These are phyloP conservation scores for Laburnicola sp. DNA, from an alignment of 2,329 filamentous ascomycete genomes.

Conservation along the genomic window DNA sequence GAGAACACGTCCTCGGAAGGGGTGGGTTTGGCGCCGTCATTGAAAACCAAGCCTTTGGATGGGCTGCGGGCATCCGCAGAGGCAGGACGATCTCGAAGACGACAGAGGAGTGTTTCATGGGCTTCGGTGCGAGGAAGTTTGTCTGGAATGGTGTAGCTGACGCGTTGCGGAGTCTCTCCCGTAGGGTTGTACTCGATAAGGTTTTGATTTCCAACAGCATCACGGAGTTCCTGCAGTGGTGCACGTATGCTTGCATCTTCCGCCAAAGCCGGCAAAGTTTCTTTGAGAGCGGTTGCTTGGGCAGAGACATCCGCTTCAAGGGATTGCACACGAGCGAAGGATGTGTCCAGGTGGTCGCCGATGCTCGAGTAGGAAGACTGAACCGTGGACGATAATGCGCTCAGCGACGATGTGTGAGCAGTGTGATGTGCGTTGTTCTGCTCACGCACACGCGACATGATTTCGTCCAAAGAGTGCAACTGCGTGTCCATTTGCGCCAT, in stretches of 20 bases:
- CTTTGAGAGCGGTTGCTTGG: slow-evolving; percentile 61
- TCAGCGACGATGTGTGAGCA: slow-evolving; percentile 68
- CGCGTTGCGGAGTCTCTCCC: slow-evolving; percentile 81
- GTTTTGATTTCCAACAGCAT: slow-evolving; percentile 64
- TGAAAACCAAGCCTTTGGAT: slow-evolving; percentile 58
- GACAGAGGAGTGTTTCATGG: slow-evolving; percentile 60
- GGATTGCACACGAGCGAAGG: slow-evolving; percentile 67
- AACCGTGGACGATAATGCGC: slow-evolving; percentile 67
- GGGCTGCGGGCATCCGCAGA: slow-evolving; percentile 46
- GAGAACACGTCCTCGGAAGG: slow-evolving; percentile 32
- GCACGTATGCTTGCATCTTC: slow-evolving; percentile 61
- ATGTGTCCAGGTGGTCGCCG: slow-evolving; percentile 68
- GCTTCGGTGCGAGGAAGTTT: slow-evolving; percentile 74
- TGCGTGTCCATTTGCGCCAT: slow-evolving; percentile 84
- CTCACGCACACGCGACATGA: slow-evolving; percentile 77
- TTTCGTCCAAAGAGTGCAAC: slow-evolving; percentile 87
- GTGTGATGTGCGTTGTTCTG: slow-evolving; percentile 80
- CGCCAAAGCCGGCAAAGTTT: slow-evolving; percentile 63
- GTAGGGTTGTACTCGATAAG: slow-evolving; percentile 83
- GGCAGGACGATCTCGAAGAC: slow-evolving; percentile 45
- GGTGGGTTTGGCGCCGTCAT: slow-evolving; percentile 44
- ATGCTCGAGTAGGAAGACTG: slow-evolving; percentile 74
- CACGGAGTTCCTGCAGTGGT: slow-evolving; percentile 71
- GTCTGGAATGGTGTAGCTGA: slow-evolving; percentile 77
- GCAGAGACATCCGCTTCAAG: slow-evolving; percentile 69